Percentiles rank a stretch among this genome's conserved stretches.
Conservation (phyloP, 2,329 filamentous ascomycete genomes). For the Cladophialophora chaetospira region DNA sequence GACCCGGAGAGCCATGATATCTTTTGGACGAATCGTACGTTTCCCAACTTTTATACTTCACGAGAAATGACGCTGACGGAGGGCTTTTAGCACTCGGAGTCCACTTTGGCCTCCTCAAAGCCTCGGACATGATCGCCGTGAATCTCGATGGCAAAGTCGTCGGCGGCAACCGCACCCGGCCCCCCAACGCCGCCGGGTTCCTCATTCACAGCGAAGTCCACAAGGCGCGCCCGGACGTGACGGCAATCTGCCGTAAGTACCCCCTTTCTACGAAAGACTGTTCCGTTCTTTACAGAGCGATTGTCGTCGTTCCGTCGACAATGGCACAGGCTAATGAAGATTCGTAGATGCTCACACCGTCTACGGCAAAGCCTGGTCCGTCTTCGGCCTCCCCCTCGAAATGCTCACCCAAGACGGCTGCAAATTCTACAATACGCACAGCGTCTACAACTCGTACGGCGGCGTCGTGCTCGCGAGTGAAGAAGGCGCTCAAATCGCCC, state of each 20-base stretch:
- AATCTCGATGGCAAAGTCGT: slow-evolving; percentile 65
- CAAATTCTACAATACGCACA: slow-evolving; percentile 55
- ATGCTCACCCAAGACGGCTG: slow-evolving; percentile 60
- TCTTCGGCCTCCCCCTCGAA: slow-evolving; percentile 65
- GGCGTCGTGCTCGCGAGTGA: slow-evolving; percentile 64
- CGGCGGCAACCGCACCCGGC: slow-evolving; percentile 62
- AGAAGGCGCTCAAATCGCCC: slow-evolving; percentile 66
- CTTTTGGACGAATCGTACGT: slow-evolving; percentile 67
- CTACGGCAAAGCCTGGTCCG: slow-evolving; percentile 67
- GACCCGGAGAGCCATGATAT: slow-evolving; percentile 63
- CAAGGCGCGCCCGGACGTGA: slow-evolving; percentile 65
- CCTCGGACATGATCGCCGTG: slow-evolving; percentile 68
- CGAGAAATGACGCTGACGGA: background rate
- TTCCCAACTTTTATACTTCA: background rate
- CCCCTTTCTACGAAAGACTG: slow-evolving; percentile 67
- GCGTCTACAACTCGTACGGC: slow-evolving; percentile 66
- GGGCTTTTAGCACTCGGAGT: slow-evolving; percentile 50
- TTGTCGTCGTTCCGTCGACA: no score
- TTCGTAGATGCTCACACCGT: slow-evolving; percentile 69
- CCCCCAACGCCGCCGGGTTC: slow-evolving; percentile 69
- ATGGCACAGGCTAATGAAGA: no score
- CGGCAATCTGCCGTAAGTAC: slow-evolving; percentile 70
- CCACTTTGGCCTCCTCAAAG: slow-evolving; percentile 66
- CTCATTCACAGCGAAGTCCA: slow-evolving; percentile 70
- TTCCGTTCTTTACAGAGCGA: no score